Evolutionary conservation across 192 early-diverging fungal genomes (phyloP), one percentile per base, ranked within the genome.

Genomic region (Coemansia sp.): DNA sequence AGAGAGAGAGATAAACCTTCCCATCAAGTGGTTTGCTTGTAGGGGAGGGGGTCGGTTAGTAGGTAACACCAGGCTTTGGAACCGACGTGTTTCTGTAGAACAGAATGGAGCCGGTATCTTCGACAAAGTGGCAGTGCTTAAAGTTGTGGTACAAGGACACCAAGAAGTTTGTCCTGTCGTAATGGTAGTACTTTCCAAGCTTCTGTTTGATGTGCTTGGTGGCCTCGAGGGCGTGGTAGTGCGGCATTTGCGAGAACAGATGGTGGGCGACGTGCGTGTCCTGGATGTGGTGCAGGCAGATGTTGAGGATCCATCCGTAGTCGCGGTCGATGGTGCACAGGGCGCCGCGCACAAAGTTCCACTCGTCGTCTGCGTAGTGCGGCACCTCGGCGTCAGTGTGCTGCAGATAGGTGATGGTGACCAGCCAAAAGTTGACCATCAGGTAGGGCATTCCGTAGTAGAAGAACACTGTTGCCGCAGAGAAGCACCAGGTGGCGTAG

Each of bases 231-330:
- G 89, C 96, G 70, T 98, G 84, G 84, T 98, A 98, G 83, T 95
- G 93, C 11, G 96, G 96, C 94, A 98, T 98, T n/a, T 88, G 92
- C 10, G 91, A 92, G 85, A 97, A 98, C 64, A 95, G 75, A 71
- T 98, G 96, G 75, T 98, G 96, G 9, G 90, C 94, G 20, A 98
- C 94, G 70, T 98, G 94, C 4, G 93, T 94, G 69, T 95, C 92
- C 40, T 89, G 82, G 69, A 94, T 95, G 65, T 87, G 84, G 70
- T 89, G 89, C 71, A 90, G 79, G 76, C 92, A 91, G 66, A 85
- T 71, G 74, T 98, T 90, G 67, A 98, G 84, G 71, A 95, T 73
- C 74, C 81, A 82, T 46, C 96, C 95, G 67, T 87, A 96, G 63
- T 90, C 89, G 48, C 95, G 92, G 74, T 98, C 96, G 23, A 98